phyloP scores from a whole-genome alignment of 371 early-diverging fungal species.

The Circinella minor region DNA sequence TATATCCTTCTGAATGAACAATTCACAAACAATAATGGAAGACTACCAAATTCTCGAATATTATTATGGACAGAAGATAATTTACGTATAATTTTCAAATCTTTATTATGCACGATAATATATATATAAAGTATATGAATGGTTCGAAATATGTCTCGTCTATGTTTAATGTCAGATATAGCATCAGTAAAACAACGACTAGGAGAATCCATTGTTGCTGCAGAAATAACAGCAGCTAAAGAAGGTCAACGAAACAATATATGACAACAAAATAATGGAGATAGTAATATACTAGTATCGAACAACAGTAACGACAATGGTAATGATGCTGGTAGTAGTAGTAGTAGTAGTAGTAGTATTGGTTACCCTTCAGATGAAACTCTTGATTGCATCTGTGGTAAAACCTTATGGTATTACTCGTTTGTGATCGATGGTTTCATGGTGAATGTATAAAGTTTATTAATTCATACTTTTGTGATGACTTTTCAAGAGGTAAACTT shows the following conservation, averaged over 20 bases:
- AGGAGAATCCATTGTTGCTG: slow-evolving; percentile 10
- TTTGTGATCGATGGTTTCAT: slow-evolving; percentile 73
- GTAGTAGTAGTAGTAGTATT: too few relatives aligned
- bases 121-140: background rate
- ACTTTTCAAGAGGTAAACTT: slow-evolving; percentile 46
- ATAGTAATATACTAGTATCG: too few relatives aligned
- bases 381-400: slow-evolving; percentile 61
- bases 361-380: slow-evolving; percentile 14
- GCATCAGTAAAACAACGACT: background rate
- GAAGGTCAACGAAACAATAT: slow-evolving; percentile 14
- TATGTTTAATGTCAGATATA: background rate
- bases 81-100: background rate
- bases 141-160: background rate
- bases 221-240: slow-evolving; percentile 12
- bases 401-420: slow-evolving; percentile 54
- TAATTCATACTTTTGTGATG: slow-evolving; percentile 61
- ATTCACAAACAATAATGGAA: slow-evolving; percentile 1
- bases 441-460: slow-evolving; percentile 68
- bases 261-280: slow-evolving; percentile 3
- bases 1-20: slow-evolving; percentile 2
- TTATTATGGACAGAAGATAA: slow-evolving; percentile 19
- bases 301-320: background rate
- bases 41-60: background rate
- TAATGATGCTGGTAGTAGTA: too few relatives aligned
- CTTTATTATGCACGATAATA: too few relatives aligned